Conservation (phyloP, 2,329 filamentous ascomycete genomes). For the Lasiodiplodia theobromae region DNA sequence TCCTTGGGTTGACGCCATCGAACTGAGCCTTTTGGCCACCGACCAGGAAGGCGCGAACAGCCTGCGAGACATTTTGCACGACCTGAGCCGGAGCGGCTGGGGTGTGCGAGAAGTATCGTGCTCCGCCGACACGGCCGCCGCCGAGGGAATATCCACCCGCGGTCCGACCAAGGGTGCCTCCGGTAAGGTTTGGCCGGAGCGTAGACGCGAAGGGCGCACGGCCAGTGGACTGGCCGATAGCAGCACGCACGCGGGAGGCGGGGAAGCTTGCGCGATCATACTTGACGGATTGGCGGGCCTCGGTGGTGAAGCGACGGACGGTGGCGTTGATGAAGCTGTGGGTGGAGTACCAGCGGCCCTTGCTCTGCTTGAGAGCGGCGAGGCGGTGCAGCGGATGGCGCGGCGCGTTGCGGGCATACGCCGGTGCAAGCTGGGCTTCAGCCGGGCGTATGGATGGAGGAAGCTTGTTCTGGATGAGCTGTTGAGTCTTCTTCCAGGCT, state of each 20-base stretch:
- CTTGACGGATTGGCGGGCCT: conserved; percentile 50
- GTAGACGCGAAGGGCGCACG: conserved; percentile 87
- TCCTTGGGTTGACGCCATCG: conserved; percentile 72
- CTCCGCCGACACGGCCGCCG: conserved; percentile 71
- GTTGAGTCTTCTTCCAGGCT: conserved; percentile 56
- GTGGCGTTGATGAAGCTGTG: conserved; percentile 53
- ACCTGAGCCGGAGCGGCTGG: conserved; percentile 88
- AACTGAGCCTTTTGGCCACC: conserved; percentile 88
- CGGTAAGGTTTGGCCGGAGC: conserved; percentile 89
- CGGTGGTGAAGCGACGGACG: conserved; percentile 62
- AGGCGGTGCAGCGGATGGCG: conserved; percentile 68
- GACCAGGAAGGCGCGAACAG: conserved; percentile 90
- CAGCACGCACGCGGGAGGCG: conserved; percentile 62
- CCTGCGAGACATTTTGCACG: conserved; percentile 92
- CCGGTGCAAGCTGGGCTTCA: conserved; percentile 63
- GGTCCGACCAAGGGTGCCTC: conserved; percentile 81
- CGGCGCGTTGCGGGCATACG: conserved; percentile 63
- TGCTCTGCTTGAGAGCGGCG: conserved; percentile 68
- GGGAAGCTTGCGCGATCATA: conserved; percentile 62
- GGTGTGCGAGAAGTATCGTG: conserved; percentile 88
- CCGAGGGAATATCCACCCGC: conserved; percentile 88
- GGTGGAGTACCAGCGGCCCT: conserved; percentile 70
- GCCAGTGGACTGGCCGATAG: conserved; percentile 69
- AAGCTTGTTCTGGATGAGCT: conserved; percentile 54
- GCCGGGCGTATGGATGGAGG: conserved; percentile 52